Evolutionary conservation across 2,329 filamentous ascomycete genomes (phyloP).

Genomic region (Aureobasidium sp.): DNA sequence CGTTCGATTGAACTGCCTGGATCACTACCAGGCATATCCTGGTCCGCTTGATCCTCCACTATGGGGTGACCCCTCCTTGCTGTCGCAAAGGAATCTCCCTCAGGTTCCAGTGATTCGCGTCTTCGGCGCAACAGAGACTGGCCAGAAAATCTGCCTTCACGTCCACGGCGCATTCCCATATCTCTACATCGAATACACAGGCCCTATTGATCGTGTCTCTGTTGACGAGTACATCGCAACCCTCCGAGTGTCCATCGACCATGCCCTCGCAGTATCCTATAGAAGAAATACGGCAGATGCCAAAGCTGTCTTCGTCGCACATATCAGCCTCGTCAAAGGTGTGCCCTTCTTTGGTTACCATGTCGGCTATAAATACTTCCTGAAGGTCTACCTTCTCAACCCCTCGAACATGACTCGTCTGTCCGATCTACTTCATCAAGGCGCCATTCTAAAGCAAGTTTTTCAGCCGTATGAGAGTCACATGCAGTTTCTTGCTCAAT

Average conservation of each 20-base stretch:
- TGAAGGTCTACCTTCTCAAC: constrained; percentile 93
- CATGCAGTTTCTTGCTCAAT: constrained; percentile 84
- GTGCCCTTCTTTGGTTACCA: constrained; percentile 94
- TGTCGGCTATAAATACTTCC: constrained; percentile 82
- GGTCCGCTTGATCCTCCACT: constrained; percentile 76
- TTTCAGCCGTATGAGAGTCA: constrained; percentile 95
- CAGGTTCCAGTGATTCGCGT: constrained; percentile 80
- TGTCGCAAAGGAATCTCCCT: constrained; percentile 53
- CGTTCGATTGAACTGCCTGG: constrained; percentile 89
- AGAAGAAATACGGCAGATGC: constrained; percentile 65
- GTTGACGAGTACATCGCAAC: constrained; percentile 70
- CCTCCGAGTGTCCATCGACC: constrained; percentile 82
- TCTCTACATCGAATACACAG: constrained; percentile 81
- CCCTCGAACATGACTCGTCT: constrained; percentile 80
- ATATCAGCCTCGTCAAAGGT: constrained; percentile 87
- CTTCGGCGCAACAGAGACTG: constrained; percentile 88
- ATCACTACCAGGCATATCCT: constrained; percentile 80
- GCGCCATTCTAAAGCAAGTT: constrained; percentile 71
- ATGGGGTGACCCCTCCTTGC: constrained; percentile 42
- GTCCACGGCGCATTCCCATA: constrained; percentile 95
- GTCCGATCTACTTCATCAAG: constrained; percentile 79
- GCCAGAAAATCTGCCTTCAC: constrained; percentile 93
- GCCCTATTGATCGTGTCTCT: constrained; percentile 47
- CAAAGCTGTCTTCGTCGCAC: constrained; percentile 70
- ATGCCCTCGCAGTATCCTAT: constrained; percentile 80